Base-by-base conservation (phyloP, 768 basidiomycete species). In the Kwoniella botswanensis region DNA sequence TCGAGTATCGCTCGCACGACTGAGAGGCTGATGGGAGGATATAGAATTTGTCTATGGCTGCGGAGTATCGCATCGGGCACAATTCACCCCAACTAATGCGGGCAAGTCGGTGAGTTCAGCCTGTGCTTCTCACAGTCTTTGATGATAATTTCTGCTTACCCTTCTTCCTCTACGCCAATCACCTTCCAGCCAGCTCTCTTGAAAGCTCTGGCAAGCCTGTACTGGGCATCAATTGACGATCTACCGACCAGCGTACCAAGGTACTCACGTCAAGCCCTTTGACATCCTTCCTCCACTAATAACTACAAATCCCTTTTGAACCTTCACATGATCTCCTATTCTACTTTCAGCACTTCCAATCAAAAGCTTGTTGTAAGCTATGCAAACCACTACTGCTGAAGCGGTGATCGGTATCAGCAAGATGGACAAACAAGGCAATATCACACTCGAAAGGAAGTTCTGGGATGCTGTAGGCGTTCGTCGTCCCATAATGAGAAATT, bases 151-250 rank as follows among this genome's bases (percentile, higher is more conserved):
- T 24, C 22, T 22, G 74, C 78, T 53, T 55, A 81, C 81, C 78
- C 78, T 63, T 73, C 67, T 67, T 82, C 82, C 46, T 81, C 82
- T 7, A 81, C 79, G 3, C 80, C 78, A 26, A 81, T 77, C 4
- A 82, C 80, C 50, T 72, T 77, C 77, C 81, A 82, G 29, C 81
- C 81, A 18, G 81, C 81, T 29, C 77, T 61, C 57, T 77, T 80
- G 72, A 82, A 80, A 2, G 81, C 81, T 46, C 81, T 67, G 15
- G 77, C 79, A 11, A 82, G 67, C 3, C 79, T 79, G 50, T 29
- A 6, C 4, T 41, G 54, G 56, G 22, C n/a, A n/a, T 52, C 42
- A 53, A 21, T 26, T 11, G 7, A 35, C 35, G 35, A 35, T 35
- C 35, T 35, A 9, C 35, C 7, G 35, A 7, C 35, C 35, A 35